Evolutionary conservation across 768 basidiomycete species (phyloP).

Genomic region (Lentinula aciculospora): DNA sequence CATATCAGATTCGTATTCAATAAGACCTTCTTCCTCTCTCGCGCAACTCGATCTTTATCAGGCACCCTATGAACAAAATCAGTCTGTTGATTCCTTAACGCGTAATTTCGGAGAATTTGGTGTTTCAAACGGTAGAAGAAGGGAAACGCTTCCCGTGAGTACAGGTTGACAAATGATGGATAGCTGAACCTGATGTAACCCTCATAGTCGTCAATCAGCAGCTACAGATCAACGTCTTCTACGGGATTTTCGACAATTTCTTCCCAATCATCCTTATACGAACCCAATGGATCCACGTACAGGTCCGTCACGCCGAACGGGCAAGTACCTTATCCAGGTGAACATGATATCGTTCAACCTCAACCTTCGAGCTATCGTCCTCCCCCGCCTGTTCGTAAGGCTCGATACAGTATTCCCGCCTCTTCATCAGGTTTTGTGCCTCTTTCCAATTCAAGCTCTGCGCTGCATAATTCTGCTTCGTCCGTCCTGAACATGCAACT

Average conservation of each 20-base stretch:
- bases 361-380: conserved; percentile 26
- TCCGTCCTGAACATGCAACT: conserved; percentile 17
- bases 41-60: conserved; percentile 65
- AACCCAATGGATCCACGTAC: conserved; percentile 27
- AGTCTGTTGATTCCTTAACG: conserved; percentile 46
- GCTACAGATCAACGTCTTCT: conserved; percentile 31
- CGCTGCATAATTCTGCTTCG: conserved; percentile 13
- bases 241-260: conserved; percentile 28
- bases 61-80: conserved; percentile 61
- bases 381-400: conserved; percentile 35
- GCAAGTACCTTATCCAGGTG: conserved; percentile 34
- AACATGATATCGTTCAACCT: conserved; percentile 28
- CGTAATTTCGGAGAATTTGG: conserved; percentile 66
- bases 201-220: conserved; percentile 28
- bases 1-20: conserved; percentile 47
- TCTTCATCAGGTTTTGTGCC: conserved; percentile 69
- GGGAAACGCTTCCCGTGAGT: conserved; percentile 60
- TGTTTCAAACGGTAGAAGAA: conserved; percentile 41
- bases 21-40: conserved; percentile 57
- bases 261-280: conserved; percentile 21
- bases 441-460: conserved; percentile 32
- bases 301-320: conserved; percentile 29
- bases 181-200: conserved; percentile 2
- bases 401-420: conserved; percentile 62
- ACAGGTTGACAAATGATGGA: not conserved